Conservation (phyloP, 257 asterid genomes). For the Paulownia fortunei region DNA sequence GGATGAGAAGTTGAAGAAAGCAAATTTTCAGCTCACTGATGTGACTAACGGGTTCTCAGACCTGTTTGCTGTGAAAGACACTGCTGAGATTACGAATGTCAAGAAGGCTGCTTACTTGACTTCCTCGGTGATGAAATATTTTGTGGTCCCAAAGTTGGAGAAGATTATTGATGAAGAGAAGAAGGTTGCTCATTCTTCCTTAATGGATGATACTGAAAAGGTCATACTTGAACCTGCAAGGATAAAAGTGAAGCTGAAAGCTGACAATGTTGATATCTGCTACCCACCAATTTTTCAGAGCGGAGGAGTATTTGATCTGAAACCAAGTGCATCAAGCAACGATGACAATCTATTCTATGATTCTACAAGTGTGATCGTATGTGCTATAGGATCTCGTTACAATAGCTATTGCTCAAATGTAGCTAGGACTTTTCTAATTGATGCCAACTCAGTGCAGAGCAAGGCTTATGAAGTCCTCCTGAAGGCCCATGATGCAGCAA, state of each 20-base stretch:
- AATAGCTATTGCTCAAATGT: conserved; percentile 65
- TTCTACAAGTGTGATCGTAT: conserved; percentile 55
- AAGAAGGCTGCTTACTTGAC: conserved; percentile 65
- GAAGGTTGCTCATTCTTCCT: conserved; percentile 55
- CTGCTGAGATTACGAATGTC: conserved; percentile 47
- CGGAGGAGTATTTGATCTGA: conserved; percentile 64
- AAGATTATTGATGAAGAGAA: conserved; percentile 65
- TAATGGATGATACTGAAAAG: conserved; percentile 68
- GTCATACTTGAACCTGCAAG: conserved; percentile 58
- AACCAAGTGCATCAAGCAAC: conserved; percentile 65
- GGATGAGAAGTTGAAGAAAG: conserved; percentile 51
- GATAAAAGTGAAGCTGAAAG: conserved; percentile 64
- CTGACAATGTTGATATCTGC: conserved; percentile 74
- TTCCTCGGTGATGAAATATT: conserved; percentile 53
- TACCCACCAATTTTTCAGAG: conserved; percentile 78
- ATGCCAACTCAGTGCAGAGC: conserved; percentile 50
- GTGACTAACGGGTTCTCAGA: conserved; percentile 56
- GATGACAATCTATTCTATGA: conserved; percentile 55
- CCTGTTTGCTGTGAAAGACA: conserved; percentile 59
- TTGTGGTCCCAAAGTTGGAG: conserved; percentile 61
- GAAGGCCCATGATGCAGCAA: conserved; percentile 65
- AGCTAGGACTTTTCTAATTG: conserved; percentile 64
- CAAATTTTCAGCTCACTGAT: conserved; percentile 43
- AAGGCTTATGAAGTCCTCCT: conserved; percentile 69
- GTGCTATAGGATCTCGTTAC: conserved; percentile 68